Evolutionary conservation across 2,329 filamentous ascomycete species (phyloP), one percentile per base, ranked within the genome.

Genomic region (Colletotrichum somersetense): DNA sequence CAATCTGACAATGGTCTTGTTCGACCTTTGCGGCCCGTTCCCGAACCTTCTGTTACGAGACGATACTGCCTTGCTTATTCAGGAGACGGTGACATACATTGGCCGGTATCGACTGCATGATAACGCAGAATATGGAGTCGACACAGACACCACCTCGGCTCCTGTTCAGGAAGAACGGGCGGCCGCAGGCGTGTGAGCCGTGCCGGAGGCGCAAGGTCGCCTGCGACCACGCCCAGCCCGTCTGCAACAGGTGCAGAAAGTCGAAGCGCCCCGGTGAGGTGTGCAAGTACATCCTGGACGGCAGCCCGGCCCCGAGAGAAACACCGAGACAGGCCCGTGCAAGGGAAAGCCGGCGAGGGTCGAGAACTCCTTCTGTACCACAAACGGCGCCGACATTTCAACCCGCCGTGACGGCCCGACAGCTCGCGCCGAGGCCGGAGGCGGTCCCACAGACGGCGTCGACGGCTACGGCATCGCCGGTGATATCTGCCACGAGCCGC

Each of bases 171-270:
- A 71, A 71, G 62, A 73, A 73, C 46, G 71, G 71, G 33, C 67
- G 71, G 20, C 55, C 74, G 0, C 72, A 75, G 50, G 76, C 76
- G 7, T 78, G 78, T 55, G 79, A 84, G 76, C 81, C 82, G 33
- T 85, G 83, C 65, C 80, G 81, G 14, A 80, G 78, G 65, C 80
- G 83, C 20, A 85, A 85, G 70, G 80, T 85, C 8, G 83, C 83
- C 7, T 85, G 84, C 75, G 83, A 85, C 68, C 83, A 85, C 66
- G 73, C 73, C 0, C 79, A 81, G n/a, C 84, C 84, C 0, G 72
- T 80, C 20, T 85, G 83, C 73, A 76, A 77, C 50, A 78, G 83
- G 48, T 85, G 83, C 72, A 78, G 73, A 58, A 82, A 81, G 74
- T 75, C 81, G 16, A 79, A 78, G 38, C 77, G 80, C 56, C 67